Percentiles rank a stretch among this genome's conserved stretches.
Evolutionary conservation across 2,329 filamentous ascomycete genomes (phyloP).

Genomic region (Fusarium nodosum): DNA sequence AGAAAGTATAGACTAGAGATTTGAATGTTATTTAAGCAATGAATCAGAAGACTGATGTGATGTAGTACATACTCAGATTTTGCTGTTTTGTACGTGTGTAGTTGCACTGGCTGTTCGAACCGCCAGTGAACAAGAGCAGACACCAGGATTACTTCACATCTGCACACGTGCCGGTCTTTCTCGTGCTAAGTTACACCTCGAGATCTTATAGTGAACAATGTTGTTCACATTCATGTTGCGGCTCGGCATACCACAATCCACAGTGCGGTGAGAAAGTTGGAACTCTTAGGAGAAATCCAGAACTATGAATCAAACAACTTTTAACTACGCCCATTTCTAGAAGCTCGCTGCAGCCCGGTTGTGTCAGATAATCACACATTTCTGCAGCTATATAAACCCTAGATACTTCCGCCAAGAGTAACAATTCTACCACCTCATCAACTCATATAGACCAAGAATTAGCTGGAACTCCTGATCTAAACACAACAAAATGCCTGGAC

Average conservation of each 20-base stretch:
- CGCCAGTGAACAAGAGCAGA: background rate
- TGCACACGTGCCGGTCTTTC: background rate
- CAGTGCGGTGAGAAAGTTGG: background rate
- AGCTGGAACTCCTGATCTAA: no score
- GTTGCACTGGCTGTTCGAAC: background rate
- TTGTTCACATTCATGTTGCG: background rate
- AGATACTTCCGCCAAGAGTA: no score
- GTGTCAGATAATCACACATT: background rate
- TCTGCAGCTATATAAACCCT: background rate
- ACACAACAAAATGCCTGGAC: background rate
- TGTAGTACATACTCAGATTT: background rate
- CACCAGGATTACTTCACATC: background rate
- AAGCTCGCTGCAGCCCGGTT: background rate
- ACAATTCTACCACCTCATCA: background rate
- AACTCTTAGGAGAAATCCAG: background rate
- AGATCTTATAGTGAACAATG: background rate
- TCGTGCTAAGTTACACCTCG: background rate
- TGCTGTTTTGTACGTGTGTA: background rate
- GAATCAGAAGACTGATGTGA: background rate
- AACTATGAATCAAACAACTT: background rate
- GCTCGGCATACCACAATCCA: background rate
- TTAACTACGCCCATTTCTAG: fast-evolving
- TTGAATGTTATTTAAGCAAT: no score
- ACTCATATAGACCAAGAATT: no score
- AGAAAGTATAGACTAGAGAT: fast-evolving